phyloP scores from a whole-genome alignment of 129 eudicot genomes.

The Chrysanthemum lavandulifolium region DNA sequence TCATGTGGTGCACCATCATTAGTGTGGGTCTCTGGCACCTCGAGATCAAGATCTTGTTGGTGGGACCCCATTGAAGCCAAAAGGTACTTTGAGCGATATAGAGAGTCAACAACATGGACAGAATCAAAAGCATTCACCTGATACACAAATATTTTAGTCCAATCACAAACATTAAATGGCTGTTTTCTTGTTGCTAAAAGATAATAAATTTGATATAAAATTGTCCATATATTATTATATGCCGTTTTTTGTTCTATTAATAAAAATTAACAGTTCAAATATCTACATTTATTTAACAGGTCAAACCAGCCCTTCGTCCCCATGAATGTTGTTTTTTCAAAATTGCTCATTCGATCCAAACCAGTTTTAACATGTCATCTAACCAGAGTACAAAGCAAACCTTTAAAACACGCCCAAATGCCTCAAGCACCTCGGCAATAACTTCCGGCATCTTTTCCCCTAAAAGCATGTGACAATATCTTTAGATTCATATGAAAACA shows the following conservation, averaged over 20 bases:
- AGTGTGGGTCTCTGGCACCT: conserved; percentile 13
- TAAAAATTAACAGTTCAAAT: no score
- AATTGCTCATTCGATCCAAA: no score
- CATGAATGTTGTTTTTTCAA: no score
- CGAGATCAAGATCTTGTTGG: conserved; percentile 34
- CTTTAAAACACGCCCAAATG: conserved; percentile 74
- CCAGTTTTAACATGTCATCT: no score
- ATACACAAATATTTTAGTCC: no score
- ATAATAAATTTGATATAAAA: no score
- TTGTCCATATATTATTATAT: no score
- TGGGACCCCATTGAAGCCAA: conserved; percentile 48
- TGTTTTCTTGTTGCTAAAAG: no score
- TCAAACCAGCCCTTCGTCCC: no score
- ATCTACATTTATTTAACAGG: no score
- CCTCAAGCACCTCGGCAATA: conserved; percentile 73
- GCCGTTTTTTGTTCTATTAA: no score
- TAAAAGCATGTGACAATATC: conserved; percentile 26
- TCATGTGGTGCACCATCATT: conserved; percentile 26
- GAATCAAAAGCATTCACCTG: conserved; percentile 76
- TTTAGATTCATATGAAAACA: conserved; percentile 13
- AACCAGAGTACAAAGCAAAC: conserved; percentile 28
- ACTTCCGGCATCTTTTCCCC: conserved; percentile 53
- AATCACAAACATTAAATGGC: no score
- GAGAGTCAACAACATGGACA: conserved; percentile 68
- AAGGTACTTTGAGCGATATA: conserved; percentile 81